Percentiles rank a stretch among this genome's conserved stretches.
Evolutionary conservation across 2,329 filamentous ascomycete genomes (phyloP).

Genomic region (Mycosphaerella sp.): DNA sequence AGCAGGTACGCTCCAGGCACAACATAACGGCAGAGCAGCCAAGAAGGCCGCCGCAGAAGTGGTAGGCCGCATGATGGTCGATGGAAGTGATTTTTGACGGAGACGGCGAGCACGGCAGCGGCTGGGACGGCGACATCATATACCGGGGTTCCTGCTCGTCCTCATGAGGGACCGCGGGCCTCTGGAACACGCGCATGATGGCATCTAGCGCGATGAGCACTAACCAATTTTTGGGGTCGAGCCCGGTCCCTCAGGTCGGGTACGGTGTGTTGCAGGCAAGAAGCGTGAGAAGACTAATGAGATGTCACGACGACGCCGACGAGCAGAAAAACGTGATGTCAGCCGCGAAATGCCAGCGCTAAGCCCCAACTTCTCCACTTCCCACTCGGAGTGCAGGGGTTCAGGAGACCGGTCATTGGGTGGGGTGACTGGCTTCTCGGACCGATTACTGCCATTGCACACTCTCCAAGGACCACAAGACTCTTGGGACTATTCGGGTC

Average conservation of each 20-base stretch:
- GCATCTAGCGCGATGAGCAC: neutral
- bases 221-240: neutral
- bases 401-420: no score
- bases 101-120: neutral
- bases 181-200: neutral
- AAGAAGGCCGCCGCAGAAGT: conserved; percentile 11
- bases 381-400: no score
- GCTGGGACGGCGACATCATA: conserved; percentile 5
- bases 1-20: neutral
- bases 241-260: no score
- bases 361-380: no score
- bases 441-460: no score
- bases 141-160: neutral
- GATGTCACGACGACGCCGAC: no score
- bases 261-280: no score
- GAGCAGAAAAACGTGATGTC: neutral
- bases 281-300: no score
- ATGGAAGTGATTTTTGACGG: neutral
- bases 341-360: no score
- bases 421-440: no score
- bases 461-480: no score
- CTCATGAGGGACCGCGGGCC: neutral
- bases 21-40: conserved; percentile 7
- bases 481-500: no score
- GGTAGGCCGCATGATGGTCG: conserved; percentile 8